Percentiles rank a stretch among this genome's conserved stretches.
Conservation (phyloP, 352 stramenopile genomes). For the Detonula confervacea region DNA sequence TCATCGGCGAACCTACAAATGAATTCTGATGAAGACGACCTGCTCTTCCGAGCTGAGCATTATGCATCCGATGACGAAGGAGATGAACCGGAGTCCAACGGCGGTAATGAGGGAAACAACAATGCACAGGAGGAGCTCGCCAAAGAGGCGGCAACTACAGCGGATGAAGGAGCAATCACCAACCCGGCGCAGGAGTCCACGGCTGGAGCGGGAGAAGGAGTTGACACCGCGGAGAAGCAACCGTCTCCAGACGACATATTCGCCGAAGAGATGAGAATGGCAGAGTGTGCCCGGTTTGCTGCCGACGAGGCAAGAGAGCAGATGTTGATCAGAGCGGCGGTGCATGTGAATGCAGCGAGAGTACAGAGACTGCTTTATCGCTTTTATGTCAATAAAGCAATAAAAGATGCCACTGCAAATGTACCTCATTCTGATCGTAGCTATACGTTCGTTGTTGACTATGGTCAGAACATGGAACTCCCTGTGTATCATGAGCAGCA, state of each 20-base stretch:
- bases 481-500: slow-evolving; percentile 37
- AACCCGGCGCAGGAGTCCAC: too few species aligned
- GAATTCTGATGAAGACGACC: background rate
- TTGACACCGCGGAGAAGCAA: background rate
- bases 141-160: too few species aligned
- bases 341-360: slow-evolving; percentile 25
- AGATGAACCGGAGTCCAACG: background rate
- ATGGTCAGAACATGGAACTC: slow-evolving; percentile 48
- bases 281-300: background rate
- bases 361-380: slow-evolving; percentile 15
- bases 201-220: too few species aligned
- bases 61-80: too few species aligned
- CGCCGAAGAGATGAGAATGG: background rate
- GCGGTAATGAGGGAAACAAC: too few species aligned
- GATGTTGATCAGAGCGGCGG: slow-evolving; percentile 11
- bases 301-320: slow-evolving; percentile 3
- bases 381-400: background rate
- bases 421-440: slow-evolving; percentile 1
- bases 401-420: slow-evolving; percentile 13
- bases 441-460: slow-evolving; percentile 35
- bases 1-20: background rate
- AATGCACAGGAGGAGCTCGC: too few species aligned
- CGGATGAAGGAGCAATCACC: too few species aligned
- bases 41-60: background rate
- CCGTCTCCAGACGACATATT: background rate